Conservation (phyloP, 352 stramenopile species). For the Phytophthora hibernalis region DNA sequence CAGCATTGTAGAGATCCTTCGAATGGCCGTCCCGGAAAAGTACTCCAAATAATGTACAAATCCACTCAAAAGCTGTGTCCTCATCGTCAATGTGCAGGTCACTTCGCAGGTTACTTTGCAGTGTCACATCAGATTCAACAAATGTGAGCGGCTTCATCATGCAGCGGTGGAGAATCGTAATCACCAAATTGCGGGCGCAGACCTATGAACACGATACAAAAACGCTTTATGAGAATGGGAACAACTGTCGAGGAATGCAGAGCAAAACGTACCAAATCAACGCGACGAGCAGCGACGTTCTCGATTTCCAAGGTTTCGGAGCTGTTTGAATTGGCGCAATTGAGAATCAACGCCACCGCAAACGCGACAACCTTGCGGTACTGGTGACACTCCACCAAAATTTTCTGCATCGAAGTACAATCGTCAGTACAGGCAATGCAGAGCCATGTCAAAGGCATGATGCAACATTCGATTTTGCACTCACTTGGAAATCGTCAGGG, state of each 20-base stretch:
- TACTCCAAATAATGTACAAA: constrained; percentile 68
- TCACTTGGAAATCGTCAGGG: constrained; percentile 71
- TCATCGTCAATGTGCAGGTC: constrained; percentile 40
- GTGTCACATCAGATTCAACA: neutral
- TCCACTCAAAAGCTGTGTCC: constrained; percentile 84
- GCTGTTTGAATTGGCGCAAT: constrained; percentile 64
- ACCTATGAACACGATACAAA: constrained; percentile 39
- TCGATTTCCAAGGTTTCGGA: constrained; percentile 26
- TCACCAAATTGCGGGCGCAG: constrained; percentile 70
- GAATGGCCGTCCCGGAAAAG: constrained; percentile 58
- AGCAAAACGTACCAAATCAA: constrained; percentile 56
- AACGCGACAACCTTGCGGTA: constrained; percentile 83
- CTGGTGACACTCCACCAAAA: constrained; percentile 80
- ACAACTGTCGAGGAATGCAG: neutral
- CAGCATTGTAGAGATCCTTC: constrained; percentile 74
- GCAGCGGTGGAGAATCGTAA: constrained; percentile 80
- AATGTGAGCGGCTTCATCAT: constrained; percentile 46
- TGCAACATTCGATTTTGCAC: neutral
- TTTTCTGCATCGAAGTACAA: constrained; percentile 55
- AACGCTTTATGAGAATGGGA: neutral
- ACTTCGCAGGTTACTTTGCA: constrained; percentile 6
- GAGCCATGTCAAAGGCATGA: neutral
- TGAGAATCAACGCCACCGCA: constrained; percentile 63
- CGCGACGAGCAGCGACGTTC: constrained; percentile 34
- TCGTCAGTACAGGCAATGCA: neutral